Evolutionary conservation across 345 rosid species (phyloP).

Genomic region (Arabis hirsuta): DNA sequence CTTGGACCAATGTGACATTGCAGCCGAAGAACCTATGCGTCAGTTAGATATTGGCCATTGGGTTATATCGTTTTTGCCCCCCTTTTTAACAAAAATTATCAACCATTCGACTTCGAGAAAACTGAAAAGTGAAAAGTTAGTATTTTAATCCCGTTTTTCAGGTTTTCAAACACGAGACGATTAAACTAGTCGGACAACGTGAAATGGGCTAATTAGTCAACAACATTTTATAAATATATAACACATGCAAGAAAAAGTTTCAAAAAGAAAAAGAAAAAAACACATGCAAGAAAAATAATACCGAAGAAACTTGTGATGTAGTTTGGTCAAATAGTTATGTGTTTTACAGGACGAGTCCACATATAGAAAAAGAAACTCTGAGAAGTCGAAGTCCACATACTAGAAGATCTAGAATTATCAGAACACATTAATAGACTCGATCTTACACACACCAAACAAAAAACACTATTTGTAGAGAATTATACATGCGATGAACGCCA

Average conservation of each 20-base stretch:
- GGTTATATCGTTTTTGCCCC: not conserved
- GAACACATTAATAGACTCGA: not conserved
- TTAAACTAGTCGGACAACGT: slow-evolving; percentile 3
- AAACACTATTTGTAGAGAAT: too few relatives aligned
- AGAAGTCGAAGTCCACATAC: not conserved
- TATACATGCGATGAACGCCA: too few relatives aligned
- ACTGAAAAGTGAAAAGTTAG: not conserved
- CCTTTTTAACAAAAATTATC: not conserved
- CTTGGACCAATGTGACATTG: too few relatives aligned
- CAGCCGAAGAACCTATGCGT: too few relatives aligned
- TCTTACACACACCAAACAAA: not conserved
- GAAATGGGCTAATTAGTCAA: slow-evolving; percentile 21
- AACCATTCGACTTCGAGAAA: slow-evolving; percentile 1
- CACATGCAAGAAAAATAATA: not conserved
- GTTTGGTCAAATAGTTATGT: too few relatives aligned
- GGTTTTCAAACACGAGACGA: slow-evolving; percentile 9
- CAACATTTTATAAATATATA: not conserved
- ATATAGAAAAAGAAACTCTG: not conserved
- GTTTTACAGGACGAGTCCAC: too few relatives aligned
- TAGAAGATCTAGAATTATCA: slow-evolving; percentile 1
- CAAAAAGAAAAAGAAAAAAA: not conserved
- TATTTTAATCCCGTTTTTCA: not conserved
- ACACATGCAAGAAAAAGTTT: not conserved
- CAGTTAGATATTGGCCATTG: too few relatives aligned
- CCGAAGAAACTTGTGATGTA: too few relatives aligned